phyloP scores from a whole-genome alignment of 1,139 yeast genomes.

The Geotrichum reessii region DNA sequence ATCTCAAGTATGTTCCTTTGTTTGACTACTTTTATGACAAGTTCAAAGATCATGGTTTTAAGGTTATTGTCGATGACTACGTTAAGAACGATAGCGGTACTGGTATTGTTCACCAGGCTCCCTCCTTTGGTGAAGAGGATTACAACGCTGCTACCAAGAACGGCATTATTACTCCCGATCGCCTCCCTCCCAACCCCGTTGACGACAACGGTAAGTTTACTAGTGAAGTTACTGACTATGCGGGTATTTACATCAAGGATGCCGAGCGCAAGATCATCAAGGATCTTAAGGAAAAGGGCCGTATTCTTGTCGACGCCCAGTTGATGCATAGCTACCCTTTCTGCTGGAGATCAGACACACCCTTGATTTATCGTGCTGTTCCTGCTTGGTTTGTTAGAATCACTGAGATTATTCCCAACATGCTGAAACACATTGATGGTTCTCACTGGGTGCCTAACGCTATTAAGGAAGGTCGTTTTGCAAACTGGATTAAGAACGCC shows the following conservation, averaged over 20 bases:
- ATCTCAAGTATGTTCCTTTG: constrained; percentile 73
- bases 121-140: constrained; percentile 99
- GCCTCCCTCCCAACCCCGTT: constrained; percentile 84
- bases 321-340: constrained; percentile 95
- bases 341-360: constrained; percentile 99
- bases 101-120: constrained; percentile 97
- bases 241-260: constrained; percentile 86
- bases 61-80: constrained; percentile 73
- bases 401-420: constrained; percentile 76
- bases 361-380: constrained; percentile 88
- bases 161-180: constrained; percentile 66
- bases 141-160: constrained; percentile 69
- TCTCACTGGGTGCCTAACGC: constrained; percentile 93
- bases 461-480: constrained; percentile 89
- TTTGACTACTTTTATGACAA: constrained; percentile 73
- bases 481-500: constrained; percentile 97
- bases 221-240: constrained; percentile 62
- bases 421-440: constrained; percentile 76
- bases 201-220: constrained; percentile 89
- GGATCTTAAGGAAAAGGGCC: constrained; percentile 69
- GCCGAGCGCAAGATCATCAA: constrained; percentile 91
- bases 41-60: constrained; percentile 69
- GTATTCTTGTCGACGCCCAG: constrained; percentile 71
- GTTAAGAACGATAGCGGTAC: constrained; percentile 96
- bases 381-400: constrained; percentile 98